Conservation (phyloP, 768 basidiomycete genomes). For the Chalciporus piperatus region DNA sequence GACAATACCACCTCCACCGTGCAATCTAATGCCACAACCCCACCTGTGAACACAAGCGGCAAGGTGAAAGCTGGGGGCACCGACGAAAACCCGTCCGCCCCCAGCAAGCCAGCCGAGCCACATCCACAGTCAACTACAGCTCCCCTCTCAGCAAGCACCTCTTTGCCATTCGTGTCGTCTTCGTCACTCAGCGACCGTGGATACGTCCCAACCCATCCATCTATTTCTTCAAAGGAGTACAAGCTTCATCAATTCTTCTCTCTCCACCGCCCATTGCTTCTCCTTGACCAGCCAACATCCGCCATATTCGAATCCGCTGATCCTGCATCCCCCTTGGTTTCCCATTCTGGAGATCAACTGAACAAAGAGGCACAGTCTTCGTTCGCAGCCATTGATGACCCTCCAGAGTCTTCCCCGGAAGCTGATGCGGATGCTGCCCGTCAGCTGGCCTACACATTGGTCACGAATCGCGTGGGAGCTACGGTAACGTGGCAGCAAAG, state of each 20-base stretch:
- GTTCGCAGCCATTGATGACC: conserved; percentile 38
- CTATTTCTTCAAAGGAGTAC: conserved; percentile 64
- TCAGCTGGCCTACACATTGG: conserved; percentile 71
- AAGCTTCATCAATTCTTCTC: conserved; percentile 86
- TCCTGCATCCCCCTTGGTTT: conserved; percentile 17
- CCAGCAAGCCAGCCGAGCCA: conserved; percentile 23
- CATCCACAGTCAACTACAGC: conserved; percentile 16
- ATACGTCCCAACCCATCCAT: conserved; percentile 43
- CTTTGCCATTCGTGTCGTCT: conserved; percentile 15
- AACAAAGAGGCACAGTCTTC: conserved; percentile 26
- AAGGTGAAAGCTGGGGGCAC: conserved; percentile 14
- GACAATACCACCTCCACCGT: conserved; percentile 39
- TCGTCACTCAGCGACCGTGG: conserved; percentile 3
- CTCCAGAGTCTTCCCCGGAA: conserved; percentile 54
- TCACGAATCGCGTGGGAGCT: conserved; percentile 61
- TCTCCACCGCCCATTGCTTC: conserved; percentile 72
- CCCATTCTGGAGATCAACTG: conserved; percentile 19
- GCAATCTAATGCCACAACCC: conserved; percentile 21
- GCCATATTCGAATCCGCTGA: conserved; percentile 46
- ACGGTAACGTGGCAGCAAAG: conserved; percentile 67
- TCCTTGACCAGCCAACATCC: conserved; percentile 59
- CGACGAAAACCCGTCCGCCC: conserved; percentile 27
- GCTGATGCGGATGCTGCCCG: conserved; percentile 79
- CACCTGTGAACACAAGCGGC: conserved; percentile 10
- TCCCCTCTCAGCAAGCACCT: conserved; percentile 10